Conservation (phyloP, 179 eudicot genomes). For the Carnegiea gigantea region DNA sequence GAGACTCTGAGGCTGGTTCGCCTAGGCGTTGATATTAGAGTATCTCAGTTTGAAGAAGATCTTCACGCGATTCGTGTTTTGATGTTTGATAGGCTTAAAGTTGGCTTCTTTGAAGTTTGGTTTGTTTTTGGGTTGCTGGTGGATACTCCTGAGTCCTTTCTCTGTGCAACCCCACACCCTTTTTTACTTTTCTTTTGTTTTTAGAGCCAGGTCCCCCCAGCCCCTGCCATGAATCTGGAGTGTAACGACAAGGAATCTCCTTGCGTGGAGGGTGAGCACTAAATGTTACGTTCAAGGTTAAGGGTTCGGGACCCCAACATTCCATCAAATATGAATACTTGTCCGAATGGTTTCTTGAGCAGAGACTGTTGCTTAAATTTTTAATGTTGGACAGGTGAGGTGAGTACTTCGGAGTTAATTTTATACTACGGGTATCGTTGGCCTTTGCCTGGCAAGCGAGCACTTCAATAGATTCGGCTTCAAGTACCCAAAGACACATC, state of each 20-base stretch:
- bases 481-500: background rate
- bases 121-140: background rate
- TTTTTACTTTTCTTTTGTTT: background rate
- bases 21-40: background rate
- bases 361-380: background rate
- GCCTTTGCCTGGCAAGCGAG: background rate
- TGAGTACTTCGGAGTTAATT: background rate
- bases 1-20: background rate
- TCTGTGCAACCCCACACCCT: too few relatives aligned
- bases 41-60: background rate
- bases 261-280: too few relatives aligned
- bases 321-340: too few relatives aligned
- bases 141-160: too few relatives aligned
- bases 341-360: too few relatives aligned
- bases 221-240: too few relatives aligned
- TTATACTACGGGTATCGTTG: background rate
- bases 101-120: background rate
- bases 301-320: too few relatives aligned
- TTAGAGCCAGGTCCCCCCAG: too few relatives aligned
- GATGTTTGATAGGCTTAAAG: background rate
- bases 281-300: too few relatives aligned
- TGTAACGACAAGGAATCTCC: too few relatives aligned
- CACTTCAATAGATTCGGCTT: too few relatives aligned
- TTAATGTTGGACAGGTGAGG: background rate
- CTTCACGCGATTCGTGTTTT: background rate